phyloP scores from a whole-genome alignment of 495 filamentous ascomycete species.

The Tuber indicum region DNA sequence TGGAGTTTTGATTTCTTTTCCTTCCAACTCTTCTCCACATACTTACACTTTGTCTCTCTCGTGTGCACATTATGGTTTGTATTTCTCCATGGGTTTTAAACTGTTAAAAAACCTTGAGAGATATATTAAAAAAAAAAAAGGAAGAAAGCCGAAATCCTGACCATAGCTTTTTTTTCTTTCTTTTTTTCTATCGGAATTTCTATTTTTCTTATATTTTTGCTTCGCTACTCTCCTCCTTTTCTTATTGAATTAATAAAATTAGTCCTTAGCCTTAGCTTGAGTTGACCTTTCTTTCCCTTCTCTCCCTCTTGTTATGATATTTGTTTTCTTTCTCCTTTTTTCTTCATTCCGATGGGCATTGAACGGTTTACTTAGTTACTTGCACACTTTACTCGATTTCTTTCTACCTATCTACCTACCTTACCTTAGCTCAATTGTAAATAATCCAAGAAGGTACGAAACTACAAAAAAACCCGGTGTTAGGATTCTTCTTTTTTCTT shows the following conservation, averaged over 20 bases:
- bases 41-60: background rate
- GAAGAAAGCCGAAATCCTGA: background rate
- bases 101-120: background rate
- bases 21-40: background rate
- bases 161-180: background rate
- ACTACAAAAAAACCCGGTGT: background rate
- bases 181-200: background rate
- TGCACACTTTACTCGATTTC: background rate
- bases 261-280: background rate
- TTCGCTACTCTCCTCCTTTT: background rate
- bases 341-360: background rate
- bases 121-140: background rate
- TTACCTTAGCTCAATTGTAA: background rate
- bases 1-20: background rate
- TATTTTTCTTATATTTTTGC: background rate
- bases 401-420: background rate
- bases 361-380: background rate
- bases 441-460: background rate
- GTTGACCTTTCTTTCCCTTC: background rate
- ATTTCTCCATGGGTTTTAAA: background rate
- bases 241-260: conserved; percentile 47
- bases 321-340: background rate
- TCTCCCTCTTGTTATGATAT: background rate
- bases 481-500: background rate
- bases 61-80: background rate